Conservation (phyloP, 1,284 basidiomycete species). For the Anthracocystis panici-leucophaei region DNA sequence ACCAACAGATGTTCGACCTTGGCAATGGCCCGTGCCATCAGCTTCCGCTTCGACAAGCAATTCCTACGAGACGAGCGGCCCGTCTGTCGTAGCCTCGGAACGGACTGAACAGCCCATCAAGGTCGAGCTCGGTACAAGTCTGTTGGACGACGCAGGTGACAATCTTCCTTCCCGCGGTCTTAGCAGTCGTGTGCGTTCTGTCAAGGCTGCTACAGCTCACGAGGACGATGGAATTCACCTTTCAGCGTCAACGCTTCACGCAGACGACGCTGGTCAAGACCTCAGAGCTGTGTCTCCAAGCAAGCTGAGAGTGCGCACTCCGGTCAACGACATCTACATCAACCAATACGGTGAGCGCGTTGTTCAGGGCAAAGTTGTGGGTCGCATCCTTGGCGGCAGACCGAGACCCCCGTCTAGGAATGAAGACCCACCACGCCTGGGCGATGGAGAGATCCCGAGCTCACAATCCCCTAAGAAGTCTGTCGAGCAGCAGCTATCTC, state of each 20-base stretch:
- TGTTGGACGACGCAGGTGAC: constrained; percentile 36
- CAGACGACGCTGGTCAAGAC: not conserved
- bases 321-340: constrained; percentile 50
- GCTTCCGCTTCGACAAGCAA: not conserved
- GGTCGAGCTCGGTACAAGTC: constrained; percentile 10
- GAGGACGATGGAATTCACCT: not conserved
- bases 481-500: not conserved
- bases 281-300: constrained; percentile 18
- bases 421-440: not conserved
- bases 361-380: constrained; percentile 49
- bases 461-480: not conserved
- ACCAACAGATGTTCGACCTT: constrained; percentile 44
- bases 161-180: constrained; percentile 31
- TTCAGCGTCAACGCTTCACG: not conserved
- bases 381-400: constrained; percentile 39
- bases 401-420: constrained; percentile 23
- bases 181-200: constrained; percentile 25
- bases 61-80: constrained; percentile 1
- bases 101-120: constrained; percentile 11
- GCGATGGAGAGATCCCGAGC: not conserved
- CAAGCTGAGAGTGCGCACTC: constrained; percentile 22
- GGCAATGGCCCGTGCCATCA: constrained; percentile 30
- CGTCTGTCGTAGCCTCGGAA: not conserved
- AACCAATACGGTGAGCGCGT: constrained; percentile 52
- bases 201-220: constrained; percentile 23